These are phyloP conservation scores for Flaveria floridana DNA, from an alignment of 140 eudicot species.

Conservation along the genomic window DNA sequence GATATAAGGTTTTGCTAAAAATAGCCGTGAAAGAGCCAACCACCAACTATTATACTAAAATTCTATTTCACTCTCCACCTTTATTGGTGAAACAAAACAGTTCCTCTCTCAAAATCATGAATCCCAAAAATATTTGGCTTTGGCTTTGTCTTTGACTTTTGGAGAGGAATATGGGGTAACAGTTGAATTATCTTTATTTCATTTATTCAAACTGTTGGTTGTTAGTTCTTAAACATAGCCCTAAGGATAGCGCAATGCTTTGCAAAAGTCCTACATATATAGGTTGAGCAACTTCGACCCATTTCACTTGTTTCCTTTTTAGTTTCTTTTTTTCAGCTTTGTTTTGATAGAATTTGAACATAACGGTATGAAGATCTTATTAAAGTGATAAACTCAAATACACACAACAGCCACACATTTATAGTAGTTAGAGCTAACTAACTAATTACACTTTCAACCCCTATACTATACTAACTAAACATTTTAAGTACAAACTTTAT, in stretches of 20 bases:
- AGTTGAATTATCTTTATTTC: not conserved
- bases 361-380: too few relatives aligned
- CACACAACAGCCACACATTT: too few relatives aligned
- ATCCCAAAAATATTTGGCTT: not conserved
- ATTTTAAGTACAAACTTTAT: too few relatives aligned
- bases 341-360: too few relatives aligned
- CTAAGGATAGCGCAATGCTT: not conserved
- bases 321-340: not conserved
- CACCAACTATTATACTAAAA: not conserved
- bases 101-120: not conserved
- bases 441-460: too few relatives aligned
- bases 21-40: not conserved
- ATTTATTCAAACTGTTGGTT: too few relatives aligned
- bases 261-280: not conserved
- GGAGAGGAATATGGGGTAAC: not conserved
- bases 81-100: not conserved
- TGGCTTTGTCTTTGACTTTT: not conserved
- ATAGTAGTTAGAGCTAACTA: too few relatives aligned
- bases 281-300: not conserved
- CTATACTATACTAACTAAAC: too few relatives aligned
- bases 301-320: slow-evolving; percentile 4
- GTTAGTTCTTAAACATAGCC: not conserved
- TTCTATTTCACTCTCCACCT: not conserved
- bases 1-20: too few relatives aligned
- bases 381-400: too few relatives aligned